Evolutionary conservation across 352 stramenopile species (phyloP), one percentile per base, ranked within the genome.

Genomic region (Pythium volutum): DNA sequence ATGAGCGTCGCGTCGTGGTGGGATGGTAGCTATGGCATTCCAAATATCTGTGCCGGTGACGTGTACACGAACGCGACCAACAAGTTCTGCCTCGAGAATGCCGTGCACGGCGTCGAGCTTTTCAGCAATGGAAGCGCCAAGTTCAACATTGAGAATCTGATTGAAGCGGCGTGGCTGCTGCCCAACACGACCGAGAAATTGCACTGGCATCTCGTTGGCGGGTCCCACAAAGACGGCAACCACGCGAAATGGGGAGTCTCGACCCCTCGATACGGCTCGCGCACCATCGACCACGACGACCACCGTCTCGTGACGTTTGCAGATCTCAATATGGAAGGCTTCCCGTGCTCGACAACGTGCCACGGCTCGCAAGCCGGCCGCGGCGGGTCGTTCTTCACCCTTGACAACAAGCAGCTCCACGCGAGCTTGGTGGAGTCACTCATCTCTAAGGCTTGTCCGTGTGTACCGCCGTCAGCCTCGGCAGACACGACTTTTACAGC

Each of bases 291-390:
- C 31, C 31, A 36, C 31, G 31, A 36, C 31, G 16, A 58, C 4
- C 29, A 26, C 4, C 43, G 15, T 7, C 29, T 71, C 38, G 79
- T 89, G 25, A 85, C 66, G 6, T 91, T 93, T 64, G 81, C 58
- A 1, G 84, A 93, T 53, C 70, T 93, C 48, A 93, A 93, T 43
- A 90, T 91, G 81, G 78, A 93, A 54, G 84, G 84, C 0, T 93
- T 81, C 42, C 84, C 84, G n/a, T 93, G 84, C 55, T 93, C 84
- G 4, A 76, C 69, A 11, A 15, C 60, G 2, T 93, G 84, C 70
- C 79, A 76, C 52, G 84, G 84, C 5, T 93, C 84, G 2, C 84
- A 93, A 64, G 81, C 73, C 23, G 84, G 84, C 27, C 79, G 84
- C 29, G 84, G 84, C 22, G 84, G 84, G 2, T 80, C 71, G 18